A percentile compares a stretch with the other conserved stretches of the same genome.
These are phyloP conservation scores for Pichia sp. DNA, from an alignment of 1,139 yeast species.

Conservation along the genomic window DNA sequence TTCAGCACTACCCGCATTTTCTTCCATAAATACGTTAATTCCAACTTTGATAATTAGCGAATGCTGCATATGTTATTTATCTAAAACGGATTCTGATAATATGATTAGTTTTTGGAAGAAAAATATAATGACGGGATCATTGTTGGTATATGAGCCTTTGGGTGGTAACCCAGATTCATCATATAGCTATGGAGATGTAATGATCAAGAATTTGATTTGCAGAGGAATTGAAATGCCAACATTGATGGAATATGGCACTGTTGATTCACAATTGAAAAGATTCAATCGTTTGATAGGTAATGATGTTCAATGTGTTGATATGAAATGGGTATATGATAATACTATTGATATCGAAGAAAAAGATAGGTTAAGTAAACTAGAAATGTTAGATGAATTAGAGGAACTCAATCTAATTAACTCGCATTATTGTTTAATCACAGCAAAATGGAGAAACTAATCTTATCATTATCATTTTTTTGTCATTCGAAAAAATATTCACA, in stretches of 20 bases:
- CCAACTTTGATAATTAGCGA: conserved; percentile 81
- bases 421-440: conserved; percentile 61
- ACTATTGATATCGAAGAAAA: conserved; percentile 49
- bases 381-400: conserved; percentile 84
- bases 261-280: conserved; percentile 39
- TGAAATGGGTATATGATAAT: conserved; percentile 53
- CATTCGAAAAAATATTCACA: neutral
- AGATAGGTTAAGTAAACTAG: conserved; percentile 52
- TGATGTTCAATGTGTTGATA: conserved; percentile 38
- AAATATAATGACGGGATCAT: conserved; percentile 29
- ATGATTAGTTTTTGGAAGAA: conserved; percentile 41
- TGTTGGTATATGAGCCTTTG: conserved; percentile 81
- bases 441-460: conserved; percentile 18
- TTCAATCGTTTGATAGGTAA: conserved; percentile 19
- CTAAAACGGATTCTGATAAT: conserved; percentile 47
- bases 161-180: conserved; percentile 33
- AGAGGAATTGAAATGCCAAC: conserved; percentile 75
- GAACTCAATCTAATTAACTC: conserved; percentile 66
- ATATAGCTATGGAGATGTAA: conserved; percentile 60
- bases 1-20: neutral
- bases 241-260: conserved; percentile 43
- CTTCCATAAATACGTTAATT: conserved; percentile 30
- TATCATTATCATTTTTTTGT: neutral
- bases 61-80: conserved; percentile 81
- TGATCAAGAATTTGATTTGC: conserved; percentile 63